Conservation (phyloP, 1,139 yeast genomes). For the Geotrichum fermentans region DNA sequence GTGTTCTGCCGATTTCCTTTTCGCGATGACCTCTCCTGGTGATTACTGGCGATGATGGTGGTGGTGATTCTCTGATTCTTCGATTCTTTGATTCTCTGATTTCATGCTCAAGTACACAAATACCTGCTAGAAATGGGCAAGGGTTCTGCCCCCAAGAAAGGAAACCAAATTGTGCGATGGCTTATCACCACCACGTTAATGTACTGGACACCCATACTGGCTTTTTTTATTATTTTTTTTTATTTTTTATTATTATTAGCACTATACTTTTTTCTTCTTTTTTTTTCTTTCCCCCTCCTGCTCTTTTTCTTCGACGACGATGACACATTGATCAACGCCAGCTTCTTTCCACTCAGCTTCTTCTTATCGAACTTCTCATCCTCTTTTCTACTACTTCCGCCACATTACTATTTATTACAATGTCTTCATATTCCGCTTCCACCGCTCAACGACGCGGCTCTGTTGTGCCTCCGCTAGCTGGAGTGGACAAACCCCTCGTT, state of each 20-base stretch:
- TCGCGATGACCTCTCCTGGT: background rate
- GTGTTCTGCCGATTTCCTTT: background rate
- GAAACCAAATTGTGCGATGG: background rate
- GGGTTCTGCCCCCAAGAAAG: constrained; percentile 3
- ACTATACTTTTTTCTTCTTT: constrained; percentile 3
- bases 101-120: no score
- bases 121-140: no score
- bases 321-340: background rate
- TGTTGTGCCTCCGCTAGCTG: constrained; percentile 76
- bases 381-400: background rate
- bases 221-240: no score
- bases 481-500: constrained; percentile 60
- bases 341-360: background rate
- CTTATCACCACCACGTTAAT: background rate
- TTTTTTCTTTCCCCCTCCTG: constrained; percentile 4
- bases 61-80: no score
- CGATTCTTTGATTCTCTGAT: no score
- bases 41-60: no score
- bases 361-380: background rate
- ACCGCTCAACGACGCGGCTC: constrained; percentile 55
- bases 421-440: constrained; percentile 41
- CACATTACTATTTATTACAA: constrained; percentile 16
- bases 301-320: background rate
- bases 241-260: no score
- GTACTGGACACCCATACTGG: no score